Evolutionary conservation across 164 flowering plant species (phyloP).

Genomic region (Vitis rotundifolia): DNA sequence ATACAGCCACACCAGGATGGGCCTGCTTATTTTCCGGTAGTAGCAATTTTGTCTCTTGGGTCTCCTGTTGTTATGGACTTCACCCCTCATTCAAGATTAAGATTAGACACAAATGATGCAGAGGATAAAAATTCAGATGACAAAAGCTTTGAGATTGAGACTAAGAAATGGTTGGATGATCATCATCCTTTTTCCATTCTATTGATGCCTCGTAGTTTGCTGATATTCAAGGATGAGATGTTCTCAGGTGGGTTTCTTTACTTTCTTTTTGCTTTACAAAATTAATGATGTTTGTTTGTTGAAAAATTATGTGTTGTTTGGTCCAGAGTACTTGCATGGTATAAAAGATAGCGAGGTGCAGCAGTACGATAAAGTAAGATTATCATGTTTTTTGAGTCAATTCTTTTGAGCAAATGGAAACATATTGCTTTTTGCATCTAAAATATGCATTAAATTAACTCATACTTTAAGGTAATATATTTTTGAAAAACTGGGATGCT

Average conservation of each 20-base stretch:
- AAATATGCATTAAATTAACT: neutral
- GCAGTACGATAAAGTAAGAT: constrained; percentile 49
- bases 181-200: constrained; percentile 58
- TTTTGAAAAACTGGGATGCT: neutral
- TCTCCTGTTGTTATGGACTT: constrained; percentile 92
- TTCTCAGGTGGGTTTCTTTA: constrained; percentile 59
- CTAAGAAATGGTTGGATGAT: constrained; percentile 16
- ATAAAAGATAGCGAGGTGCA: constrained; percentile 64
- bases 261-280: neutral
- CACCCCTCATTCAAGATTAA: constrained; percentile 67
- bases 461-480: neutral
- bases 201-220: constrained; percentile 84
- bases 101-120: neutral
- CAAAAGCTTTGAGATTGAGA: constrained; percentile 12
- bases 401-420: too few relatives aligned
- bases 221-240: constrained; percentile 82
- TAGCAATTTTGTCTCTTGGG: constrained; percentile 84
- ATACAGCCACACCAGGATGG: constrained; percentile 96
- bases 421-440: too few relatives aligned
- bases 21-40: constrained; percentile 91
- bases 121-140: constrained; percentile 15
- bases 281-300: neutral
- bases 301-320: constrained; percentile 9
- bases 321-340: constrained; percentile 84
- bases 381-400: neutral